Conservation (phyloP, 169 alveolate genomes). For the Plasmodium chabaudi region DNA sequence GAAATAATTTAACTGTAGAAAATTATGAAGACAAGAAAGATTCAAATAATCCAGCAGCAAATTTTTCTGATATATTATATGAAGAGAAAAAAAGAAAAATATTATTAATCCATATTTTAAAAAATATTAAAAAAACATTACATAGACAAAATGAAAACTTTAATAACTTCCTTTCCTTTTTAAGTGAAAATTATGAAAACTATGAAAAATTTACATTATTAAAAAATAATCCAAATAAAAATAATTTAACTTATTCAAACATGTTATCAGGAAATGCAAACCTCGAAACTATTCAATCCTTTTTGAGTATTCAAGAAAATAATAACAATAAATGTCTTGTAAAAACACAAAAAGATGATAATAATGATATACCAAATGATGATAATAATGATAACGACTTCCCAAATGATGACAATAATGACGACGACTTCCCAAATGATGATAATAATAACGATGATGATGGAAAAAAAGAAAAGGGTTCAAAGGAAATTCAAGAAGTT, state of each 20-base stretch:
- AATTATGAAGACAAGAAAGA: neutral
- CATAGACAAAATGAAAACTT: conserved; percentile 56
- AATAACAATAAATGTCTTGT: neutral
- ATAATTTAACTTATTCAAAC: neutral
- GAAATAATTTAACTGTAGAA: neutral
- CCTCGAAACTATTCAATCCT: neutral
- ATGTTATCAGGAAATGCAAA: neutral
- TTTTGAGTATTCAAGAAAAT: conserved; percentile 4
- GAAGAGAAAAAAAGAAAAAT: conserved; percentile 54
- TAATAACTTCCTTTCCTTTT: conserved; percentile 34
- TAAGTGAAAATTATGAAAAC: conserved; percentile 59
- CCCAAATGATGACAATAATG: neutral
- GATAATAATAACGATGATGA: neutral
- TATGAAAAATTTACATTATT: conserved; percentile 14
- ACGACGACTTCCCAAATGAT: neutral
- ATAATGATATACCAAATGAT: neutral
- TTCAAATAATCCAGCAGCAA: neutral
- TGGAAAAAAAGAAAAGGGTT: neutral
- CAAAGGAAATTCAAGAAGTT: neutral
- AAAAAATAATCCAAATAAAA: neutral
- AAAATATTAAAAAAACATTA: conserved; percentile 44
- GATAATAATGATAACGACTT: neutral
- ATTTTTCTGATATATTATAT: conserved; percentile 1
- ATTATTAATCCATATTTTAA: conserved; percentile 35
- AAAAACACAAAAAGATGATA: neutral